These are phyloP conservation scores for Leccinum obscurum DNA, from an alignment of 768 basidiomycete genomes.

Conservation along the genomic window DNA sequence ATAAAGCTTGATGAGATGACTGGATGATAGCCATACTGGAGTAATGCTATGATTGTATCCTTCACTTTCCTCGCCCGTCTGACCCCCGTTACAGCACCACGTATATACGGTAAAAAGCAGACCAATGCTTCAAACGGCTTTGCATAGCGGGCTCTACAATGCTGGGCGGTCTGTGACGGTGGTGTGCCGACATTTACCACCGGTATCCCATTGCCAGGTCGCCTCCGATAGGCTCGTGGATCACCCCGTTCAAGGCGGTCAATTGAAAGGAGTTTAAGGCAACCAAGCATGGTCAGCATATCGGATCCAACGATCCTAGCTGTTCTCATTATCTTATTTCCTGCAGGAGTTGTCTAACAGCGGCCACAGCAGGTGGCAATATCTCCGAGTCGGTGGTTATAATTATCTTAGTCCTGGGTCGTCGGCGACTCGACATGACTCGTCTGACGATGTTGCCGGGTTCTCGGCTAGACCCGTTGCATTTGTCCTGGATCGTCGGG, in stretches of 20 bases:
- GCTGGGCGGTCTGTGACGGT: conserved; percentile 6
- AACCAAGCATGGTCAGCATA: not conserved
- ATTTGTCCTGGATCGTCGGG: not conserved
- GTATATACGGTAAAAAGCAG: conserved; percentile 5
- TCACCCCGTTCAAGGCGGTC: not conserved
- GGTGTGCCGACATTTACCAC: conserved; percentile 9
- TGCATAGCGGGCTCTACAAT: not conserved
- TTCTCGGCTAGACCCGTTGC: not conserved
- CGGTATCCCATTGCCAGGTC: not conserved
- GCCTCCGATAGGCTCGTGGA: conserved; percentile 5
- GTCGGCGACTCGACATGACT: not conserved
- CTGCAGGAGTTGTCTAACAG: not conserved
- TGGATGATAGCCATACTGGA: conserved; percentile 6
- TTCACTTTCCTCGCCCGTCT: not conserved
- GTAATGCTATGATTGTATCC: conserved; percentile 12
- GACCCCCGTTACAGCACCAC: not conserved
- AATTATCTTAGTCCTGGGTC: not conserved
- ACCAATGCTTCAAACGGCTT: not conserved
- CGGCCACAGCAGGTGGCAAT: not conserved
- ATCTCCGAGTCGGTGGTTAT: not conserved
- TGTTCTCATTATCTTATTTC: not conserved
- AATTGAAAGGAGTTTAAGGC: not conserved
- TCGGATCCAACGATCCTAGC: not conserved
- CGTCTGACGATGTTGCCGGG: not conserved
- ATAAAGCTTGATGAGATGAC: conserved; percentile 10